Evolutionary conservation across 2,329 filamentous ascomycete species (phyloP), one percentile per base, ranked within the genome.

Genomic region (Fusarium longipes): DNA sequence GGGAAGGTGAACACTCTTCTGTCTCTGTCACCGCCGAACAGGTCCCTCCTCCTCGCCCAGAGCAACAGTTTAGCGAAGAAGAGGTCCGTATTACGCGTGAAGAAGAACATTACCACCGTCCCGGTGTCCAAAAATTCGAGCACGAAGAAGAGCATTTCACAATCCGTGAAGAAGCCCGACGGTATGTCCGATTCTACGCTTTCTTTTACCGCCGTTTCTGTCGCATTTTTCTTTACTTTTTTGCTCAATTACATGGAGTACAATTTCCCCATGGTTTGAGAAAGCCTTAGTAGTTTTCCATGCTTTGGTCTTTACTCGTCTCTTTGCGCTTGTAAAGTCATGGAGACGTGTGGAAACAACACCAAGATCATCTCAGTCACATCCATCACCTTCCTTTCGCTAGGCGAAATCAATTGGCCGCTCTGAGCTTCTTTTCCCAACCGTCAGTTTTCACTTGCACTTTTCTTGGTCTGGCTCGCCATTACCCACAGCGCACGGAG

Each of bases 1-100:
- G 93, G 93, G 93, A 97, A 94, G 93, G 92, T 93, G 89, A 92
- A 87, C 85, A 89, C 87, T 93, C 91, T 91, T 90, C 89, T 84
- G 84, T 87, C 85, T 83, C 85, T 77, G 83, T 82, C 79, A 82
- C 86, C 80, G 83, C 83, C 79, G 81, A 86, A 80, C 84, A 67
- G 64, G 64, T 84, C 80, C 88, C 89, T 84, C 88, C 89, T 84
- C 89, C 88, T 76, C 86, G 84, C 77, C 74, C 82, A 78, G 84
- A 86, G 81, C 82, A 88, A 74, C 87, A 84, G 80, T 86, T 86
- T 83, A 87, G 85, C 83, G 89, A 93, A 85, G 92, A 96, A 88
- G 92, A 97, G 86, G 88, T 96, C 84, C 86, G 82, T 77, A 91
- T 91, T 81, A 89, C 92, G 83, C 88, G 86, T 83, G 89, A 92